Conservation (phyloP, 148 eudicot species). For the Rhododendron ferrugineum region DNA sequence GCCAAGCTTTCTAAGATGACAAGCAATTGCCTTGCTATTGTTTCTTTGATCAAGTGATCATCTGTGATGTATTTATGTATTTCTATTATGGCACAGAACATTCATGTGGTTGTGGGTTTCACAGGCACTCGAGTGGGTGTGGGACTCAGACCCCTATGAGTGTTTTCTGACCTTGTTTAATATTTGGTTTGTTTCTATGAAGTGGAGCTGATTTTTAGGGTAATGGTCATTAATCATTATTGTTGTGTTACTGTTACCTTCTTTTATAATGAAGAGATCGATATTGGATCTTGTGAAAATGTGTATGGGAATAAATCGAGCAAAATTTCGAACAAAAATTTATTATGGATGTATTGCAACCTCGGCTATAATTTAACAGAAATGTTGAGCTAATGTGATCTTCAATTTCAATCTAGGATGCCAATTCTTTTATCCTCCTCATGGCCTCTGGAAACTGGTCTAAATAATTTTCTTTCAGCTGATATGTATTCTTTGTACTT, state of each 20-base stretch:
- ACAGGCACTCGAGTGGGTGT: not conserved
- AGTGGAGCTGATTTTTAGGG: not conserved
- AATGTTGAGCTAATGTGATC: not conserved
- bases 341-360: not conserved
- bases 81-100: not conserved
- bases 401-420: not conserved
- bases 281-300: not conserved
- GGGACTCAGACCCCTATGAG: not conserved
- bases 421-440: not conserved
- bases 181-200: not conserved
- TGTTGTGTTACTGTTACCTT: not conserved
- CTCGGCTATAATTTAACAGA: not conserved
- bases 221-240: not conserved
- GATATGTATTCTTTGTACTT: not conserved
- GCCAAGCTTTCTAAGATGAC: slow-evolving; percentile 28
- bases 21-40: slow-evolving; percentile 43
- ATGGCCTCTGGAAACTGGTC: not conserved
- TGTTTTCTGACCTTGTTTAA: not conserved
- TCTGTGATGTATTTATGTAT: not conserved
- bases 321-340: not conserved
- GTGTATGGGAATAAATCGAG: not conserved
- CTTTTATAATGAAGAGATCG: not conserved
- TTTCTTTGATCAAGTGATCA: slow-evolving; percentile 5
- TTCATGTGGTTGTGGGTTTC: not conserved
- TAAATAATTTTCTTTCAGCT: no score